Conservation (phyloP, 2,329 filamentous ascomycete genomes). For the Diaporthe ampelina region DNA sequence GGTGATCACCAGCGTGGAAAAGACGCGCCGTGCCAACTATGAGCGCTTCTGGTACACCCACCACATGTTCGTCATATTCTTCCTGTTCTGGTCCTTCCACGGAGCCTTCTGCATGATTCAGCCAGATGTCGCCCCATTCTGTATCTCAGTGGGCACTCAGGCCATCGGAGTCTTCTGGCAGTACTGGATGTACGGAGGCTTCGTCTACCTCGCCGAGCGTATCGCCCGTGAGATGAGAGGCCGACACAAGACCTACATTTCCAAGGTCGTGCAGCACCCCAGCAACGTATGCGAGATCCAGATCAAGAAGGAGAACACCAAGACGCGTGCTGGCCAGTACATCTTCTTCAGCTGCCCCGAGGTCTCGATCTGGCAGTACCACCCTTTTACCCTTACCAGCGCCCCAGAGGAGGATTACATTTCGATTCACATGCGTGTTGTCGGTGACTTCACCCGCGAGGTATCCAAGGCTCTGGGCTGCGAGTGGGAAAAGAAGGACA, state of each 20-base stretch:
- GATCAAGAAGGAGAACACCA: constrained; percentile 91
- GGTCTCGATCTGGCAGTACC: constrained; percentile 89
- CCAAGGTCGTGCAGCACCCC: constrained; percentile 90
- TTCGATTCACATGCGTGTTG: constrained; percentile 85
- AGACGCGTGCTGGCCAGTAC: constrained; percentile 86
- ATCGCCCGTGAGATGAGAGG: constrained; percentile 84
- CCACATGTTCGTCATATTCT: constrained; percentile 90
- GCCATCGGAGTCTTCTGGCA: constrained; percentile 87
- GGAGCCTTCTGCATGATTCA: constrained; percentile 93
- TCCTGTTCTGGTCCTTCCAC: constrained; percentile 92
- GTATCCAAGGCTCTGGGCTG: constrained; percentile 81
- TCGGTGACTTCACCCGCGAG: constrained; percentile 84
- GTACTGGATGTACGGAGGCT: constrained; percentile 88
- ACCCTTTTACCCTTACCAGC: constrained; percentile 88
- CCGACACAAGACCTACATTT: constrained; percentile 86
- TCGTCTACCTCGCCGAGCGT: constrained; percentile 84
- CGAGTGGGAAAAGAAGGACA: constrained; percentile 73
- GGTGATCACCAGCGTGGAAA: constrained; percentile 82
- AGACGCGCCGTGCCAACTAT: constrained; percentile 83
- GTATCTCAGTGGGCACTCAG: constrained; percentile 74
- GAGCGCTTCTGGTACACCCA: constrained; percentile 94
- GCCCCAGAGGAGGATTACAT: constrained; percentile 93
- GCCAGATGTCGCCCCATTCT: constrained; percentile 84
- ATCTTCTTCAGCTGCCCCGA: constrained; percentile 91
- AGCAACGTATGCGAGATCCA: constrained; percentile 92